These are phyloP conservation scores for Rhexocercosporidium sp. DNA, from an alignment of 2,329 filamentous ascomycete species.

Conservation along the genomic window DNA sequence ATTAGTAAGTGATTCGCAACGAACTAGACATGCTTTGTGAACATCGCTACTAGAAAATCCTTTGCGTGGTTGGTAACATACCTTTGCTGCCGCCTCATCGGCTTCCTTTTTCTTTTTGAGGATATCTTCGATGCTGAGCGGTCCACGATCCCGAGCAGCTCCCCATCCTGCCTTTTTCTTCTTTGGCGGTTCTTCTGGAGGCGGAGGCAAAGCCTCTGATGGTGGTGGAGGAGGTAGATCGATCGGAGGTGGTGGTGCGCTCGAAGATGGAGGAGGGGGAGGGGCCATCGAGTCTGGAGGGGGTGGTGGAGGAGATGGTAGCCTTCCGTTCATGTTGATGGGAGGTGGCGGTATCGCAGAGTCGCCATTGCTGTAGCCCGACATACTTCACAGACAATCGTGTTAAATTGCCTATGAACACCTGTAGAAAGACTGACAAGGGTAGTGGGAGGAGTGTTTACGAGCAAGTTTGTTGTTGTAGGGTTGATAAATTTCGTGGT, in stretches of 20 bases:
- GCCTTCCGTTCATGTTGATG: conserved; percentile 32
- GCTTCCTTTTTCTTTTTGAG: conserved; percentile 84
- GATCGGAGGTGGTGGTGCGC: conserved; percentile 37
- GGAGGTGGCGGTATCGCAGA: conserved; percentile 34
- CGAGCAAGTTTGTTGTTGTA: neutral
- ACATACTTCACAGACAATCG: conserved; percentile 24
- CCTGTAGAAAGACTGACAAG: neutral
- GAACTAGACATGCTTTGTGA: conserved; percentile 39
- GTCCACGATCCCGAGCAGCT: conserved; percentile 46
- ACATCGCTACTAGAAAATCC: conserved; percentile 35
- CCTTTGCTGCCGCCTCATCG: conserved; percentile 81
- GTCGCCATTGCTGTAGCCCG: conserved; percentile 32
- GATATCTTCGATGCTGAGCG: conserved; percentile 85
- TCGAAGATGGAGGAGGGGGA: conserved; percentile 47
- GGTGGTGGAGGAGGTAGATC: conserved; percentile 44
- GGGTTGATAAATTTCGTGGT: neutral
- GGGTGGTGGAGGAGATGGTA: conserved; percentile 40
- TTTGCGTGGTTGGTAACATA: conserved; percentile 41
- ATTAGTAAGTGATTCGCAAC: conserved; percentile 33
- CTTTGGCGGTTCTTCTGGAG: conserved; percentile 47
- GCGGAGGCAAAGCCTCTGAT: conserved; percentile 46
- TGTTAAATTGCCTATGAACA: neutral
- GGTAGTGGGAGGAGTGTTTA: neutral
- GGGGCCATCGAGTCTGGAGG: conserved; percentile 39
- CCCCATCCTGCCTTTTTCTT: conserved; percentile 61